phyloP scores from a whole-genome alignment of 208 protist species.

The Novymonas esmeraldas region DNA sequence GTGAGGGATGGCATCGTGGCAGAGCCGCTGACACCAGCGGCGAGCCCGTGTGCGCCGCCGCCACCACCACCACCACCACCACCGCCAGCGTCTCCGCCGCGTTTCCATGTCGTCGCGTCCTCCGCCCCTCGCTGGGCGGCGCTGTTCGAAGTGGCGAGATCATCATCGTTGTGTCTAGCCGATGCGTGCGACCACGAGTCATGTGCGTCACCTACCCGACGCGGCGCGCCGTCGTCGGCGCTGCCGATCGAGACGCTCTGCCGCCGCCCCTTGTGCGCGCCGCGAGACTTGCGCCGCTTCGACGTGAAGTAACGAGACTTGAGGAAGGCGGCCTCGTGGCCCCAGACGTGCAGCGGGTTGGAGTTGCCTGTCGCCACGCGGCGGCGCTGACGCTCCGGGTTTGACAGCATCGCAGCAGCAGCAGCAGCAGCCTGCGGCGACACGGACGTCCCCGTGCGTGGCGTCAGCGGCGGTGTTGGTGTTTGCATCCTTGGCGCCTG shows the following conservation, averaged over 20 bases:
- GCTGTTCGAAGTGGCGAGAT: too few relatives aligned
- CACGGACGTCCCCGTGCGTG: too few relatives aligned
- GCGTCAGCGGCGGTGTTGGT: too few relatives aligned
- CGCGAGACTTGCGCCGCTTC: background rate
- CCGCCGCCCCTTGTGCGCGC: constrained; percentile 3
- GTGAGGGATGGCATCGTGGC: background rate
- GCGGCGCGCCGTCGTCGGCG: constrained; percentile 9
- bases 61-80: background rate
- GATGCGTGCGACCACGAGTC: constrained; percentile 15
- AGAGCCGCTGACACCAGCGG: too few relatives aligned
- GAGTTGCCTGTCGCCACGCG: constrained; percentile 18
- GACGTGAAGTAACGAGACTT: constrained; percentile 24
- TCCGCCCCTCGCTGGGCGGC: too few relatives aligned
- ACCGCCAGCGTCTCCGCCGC: too few relatives aligned
- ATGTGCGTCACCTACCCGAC: background rate
- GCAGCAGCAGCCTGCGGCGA: constrained; percentile 1
- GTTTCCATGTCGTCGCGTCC: too few relatives aligned
- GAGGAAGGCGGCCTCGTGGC: constrained; percentile 33
- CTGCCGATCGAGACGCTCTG: constrained; percentile 2
- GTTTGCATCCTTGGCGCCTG: background rate
- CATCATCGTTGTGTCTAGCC: too few relatives aligned
- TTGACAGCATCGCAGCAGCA: constrained; percentile 3
- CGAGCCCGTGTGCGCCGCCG: too few relatives aligned
- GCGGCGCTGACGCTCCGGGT: constrained; percentile 16
- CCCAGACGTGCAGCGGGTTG: constrained; percentile 41